Conservation (phyloP, 1,284 basidiomycete genomes). For the Phenoliferia sp. region DNA sequence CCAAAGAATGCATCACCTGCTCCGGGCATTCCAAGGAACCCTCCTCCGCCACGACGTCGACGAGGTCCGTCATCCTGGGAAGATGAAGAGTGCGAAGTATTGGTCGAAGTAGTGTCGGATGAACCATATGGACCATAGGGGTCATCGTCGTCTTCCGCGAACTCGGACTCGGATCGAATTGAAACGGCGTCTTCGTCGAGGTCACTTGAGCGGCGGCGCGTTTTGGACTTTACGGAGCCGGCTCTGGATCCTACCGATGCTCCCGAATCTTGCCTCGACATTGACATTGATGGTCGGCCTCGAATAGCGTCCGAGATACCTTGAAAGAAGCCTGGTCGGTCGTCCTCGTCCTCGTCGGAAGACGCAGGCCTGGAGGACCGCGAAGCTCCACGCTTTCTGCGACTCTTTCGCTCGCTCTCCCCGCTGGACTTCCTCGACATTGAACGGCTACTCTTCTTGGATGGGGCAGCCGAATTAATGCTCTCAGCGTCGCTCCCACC, state of each 20-base stretch:
- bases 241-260: neutral
- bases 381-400: neutral
- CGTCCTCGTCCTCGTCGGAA: conserved; percentile 16
- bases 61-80: conserved; percentile 20
- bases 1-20: conserved; percentile 67
- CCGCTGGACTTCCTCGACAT: conserved; percentile 1
- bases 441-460: neutral
- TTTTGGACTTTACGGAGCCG: neutral
- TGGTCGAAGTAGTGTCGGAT: conserved; percentile 24
- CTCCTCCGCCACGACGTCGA: conserved; percentile 17
- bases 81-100: conserved; percentile 21
- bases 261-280: conserved; percentile 10
- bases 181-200: conserved; percentile 24
- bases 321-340: conserved; percentile 22
- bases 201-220: conserved; percentile 5
- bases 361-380: neutral
- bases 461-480: neutral
- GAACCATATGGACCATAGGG: conserved; percentile 37
- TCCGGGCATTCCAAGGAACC: conserved; percentile 28
- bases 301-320: conserved; percentile 26
- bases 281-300: conserved; percentile 11
- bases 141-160: conserved; percentile 32
- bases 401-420: neutral
- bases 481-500: conserved; percentile 13
- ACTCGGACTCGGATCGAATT: conserved; percentile 15